phyloP scores from a whole-genome alignment of 2,329 filamentous ascomycete species.

The Alternaria triticina region DNA sequence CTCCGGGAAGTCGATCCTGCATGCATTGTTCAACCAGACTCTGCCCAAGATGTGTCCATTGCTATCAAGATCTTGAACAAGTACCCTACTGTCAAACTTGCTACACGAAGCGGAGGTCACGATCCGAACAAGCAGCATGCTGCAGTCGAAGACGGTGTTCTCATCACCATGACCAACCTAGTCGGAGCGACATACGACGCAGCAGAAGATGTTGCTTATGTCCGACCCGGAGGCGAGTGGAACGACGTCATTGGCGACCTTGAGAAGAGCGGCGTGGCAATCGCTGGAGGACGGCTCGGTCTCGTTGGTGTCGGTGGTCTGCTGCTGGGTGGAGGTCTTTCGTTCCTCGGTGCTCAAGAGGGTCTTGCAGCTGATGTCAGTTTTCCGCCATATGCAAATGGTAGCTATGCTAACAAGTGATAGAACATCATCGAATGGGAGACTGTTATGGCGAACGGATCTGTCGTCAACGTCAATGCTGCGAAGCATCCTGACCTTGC shows the following conservation, averaged over 20 bases:
- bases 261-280: constrained; percentile 43
- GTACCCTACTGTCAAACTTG: constrained; percentile 28
- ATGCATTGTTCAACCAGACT: constrained; percentile 33
- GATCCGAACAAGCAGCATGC: constrained; percentile 47
- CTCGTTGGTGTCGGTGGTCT: constrained; percentile 32
- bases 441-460: constrained; percentile 40
- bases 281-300: constrained; percentile 37
- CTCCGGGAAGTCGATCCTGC: constrained; percentile 28
- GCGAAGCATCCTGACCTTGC: constrained; percentile 39
- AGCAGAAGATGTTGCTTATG: constrained; percentile 43
- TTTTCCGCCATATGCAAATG: not conserved
- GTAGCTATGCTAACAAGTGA: not conserved
- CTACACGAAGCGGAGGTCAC: constrained; percentile 45
- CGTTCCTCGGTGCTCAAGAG: constrained; percentile 32
- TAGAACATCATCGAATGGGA: constrained; percentile 43
- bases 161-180: constrained; percentile 47
- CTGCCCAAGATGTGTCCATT: constrained; percentile 31
- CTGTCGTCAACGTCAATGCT: constrained; percentile 32
- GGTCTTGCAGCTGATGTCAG: constrained; percentile 35
- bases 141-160: constrained; percentile 46
- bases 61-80: constrained; percentile 33
- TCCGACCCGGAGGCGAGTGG: constrained; percentile 51
- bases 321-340: constrained; percentile 28
- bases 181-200: constrained; percentile 46
- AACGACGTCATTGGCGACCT: constrained; percentile 48